Base-by-base conservation (phyloP, 352 stramenopile species). In the Phytophthora vignae region DNA sequence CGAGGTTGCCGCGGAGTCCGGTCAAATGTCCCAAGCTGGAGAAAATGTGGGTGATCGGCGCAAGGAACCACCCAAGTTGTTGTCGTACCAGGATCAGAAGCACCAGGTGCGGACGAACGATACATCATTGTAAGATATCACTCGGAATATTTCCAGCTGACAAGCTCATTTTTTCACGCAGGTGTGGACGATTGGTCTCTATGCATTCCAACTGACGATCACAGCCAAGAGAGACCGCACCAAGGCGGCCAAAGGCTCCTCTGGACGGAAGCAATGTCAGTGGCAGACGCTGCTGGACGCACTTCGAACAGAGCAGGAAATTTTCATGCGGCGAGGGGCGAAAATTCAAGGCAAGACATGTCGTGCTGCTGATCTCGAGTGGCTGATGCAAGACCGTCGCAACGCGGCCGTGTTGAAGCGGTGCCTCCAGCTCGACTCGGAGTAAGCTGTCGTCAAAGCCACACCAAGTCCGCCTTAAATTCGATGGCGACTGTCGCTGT, bases 111-210 rank as follows among this genome's bases (percentile, higher is more conserved):
- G 53, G 6, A 54, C 11, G 21, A 22, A 22, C 21, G 21, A 22
- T 22, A 1, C 21, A 22, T 22, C 21, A 22, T 22, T 0, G 21
- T 22, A 22, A 22, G 21, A 22, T 22, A 22, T 22, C 21, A 22
- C 21, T 22, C 21, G 21, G 9, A 25, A 25, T 52, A 22, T 27
- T 29, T 60, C 31, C 19, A 58, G 48, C 15, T 44, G 7, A 2
- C 15, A 14, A 3, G n/a, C 25, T 49, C 31, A 53, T 52, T 42
- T 58, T 25, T 58, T 25, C 21, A 38, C 33, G 52, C n/a, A 90
- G 82, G 69, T 90, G 29, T 84, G 77, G 75, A 57, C 62, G 15
- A 78, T 87, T 50, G 82, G 82, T 36, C 58, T 87, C 14, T 59
- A 76, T 52, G 76, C 67, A 9, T 87, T 90, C 29, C 62, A 76